phyloP scores from a whole-genome alignment of 441 rosid species.

The Omphalea diandra region DNA sequence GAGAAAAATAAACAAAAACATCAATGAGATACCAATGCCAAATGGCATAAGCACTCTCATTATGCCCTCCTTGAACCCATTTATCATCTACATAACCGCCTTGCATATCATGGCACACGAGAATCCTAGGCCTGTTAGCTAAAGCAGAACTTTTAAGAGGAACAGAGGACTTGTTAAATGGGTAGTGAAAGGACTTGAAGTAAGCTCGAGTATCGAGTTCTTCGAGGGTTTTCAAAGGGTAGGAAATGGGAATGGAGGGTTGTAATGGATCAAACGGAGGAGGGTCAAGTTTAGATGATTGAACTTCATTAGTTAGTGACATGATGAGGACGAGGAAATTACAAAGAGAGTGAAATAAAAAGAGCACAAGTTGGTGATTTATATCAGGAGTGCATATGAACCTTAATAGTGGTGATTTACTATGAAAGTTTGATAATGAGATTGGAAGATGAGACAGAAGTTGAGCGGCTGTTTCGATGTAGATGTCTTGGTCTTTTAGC shows the following conservation, averaged over 20 bases:
- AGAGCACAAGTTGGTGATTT: background rate
- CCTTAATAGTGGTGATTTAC: constrained; percentile 5
- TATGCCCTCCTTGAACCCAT: constrained; percentile 80
- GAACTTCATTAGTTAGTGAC: background rate
- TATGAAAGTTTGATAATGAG: background rate
- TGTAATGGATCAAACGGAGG: constrained; percentile 46
- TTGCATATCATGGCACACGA: constrained; percentile 81
- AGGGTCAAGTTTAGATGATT: background rate
- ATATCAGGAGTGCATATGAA: background rate
- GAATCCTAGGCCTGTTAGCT: constrained; percentile 33
- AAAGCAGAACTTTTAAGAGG: constrained; percentile 30
- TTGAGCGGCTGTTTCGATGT: background rate
- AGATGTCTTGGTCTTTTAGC: background rate
- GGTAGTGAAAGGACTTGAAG: constrained; percentile 79
- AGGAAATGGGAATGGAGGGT: constrained; percentile 66
- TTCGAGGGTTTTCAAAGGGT: constrained; percentile 62
- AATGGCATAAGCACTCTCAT: constrained; percentile 53
- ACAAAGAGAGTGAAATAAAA: too few species aligned
- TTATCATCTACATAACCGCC: constrained; percentile 77
- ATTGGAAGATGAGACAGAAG: background rate
- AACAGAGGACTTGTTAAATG: constrained; percentile 54
- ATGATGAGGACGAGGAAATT: constrained; percentile 19
- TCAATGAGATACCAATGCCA: constrained; percentile 95
- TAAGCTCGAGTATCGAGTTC: constrained; percentile 60
- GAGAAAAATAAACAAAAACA: constrained; percentile 78